Base-by-base conservation (phyloP, 2,329 filamentous ascomycete species). In the Colletotrichum magnum region DNA sequence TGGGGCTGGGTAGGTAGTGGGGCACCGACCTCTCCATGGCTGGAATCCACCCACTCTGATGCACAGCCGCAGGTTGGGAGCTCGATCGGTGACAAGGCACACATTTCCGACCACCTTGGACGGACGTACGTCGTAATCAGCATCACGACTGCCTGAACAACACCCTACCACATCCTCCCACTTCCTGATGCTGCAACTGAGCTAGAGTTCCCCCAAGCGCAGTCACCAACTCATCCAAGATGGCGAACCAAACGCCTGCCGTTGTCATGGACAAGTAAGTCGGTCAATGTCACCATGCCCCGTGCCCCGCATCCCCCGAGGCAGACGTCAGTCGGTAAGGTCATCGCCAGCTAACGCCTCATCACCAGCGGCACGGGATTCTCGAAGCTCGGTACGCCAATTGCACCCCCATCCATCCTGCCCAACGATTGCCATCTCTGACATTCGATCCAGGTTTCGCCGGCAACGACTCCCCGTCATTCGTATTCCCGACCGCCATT, bases 201-300 rank as follows among this genome's bases (percentile, higher is more conserved):
- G 36, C 66, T 66, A 67, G 66, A 69, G 45, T 66, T 41, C 36
- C 26, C 13, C 48, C 51, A 57, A 71, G 69, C n/a, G 58, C 56
- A 60, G 58, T 57, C 48, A 18, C 43, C 59, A 43, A 53, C n/a
- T 56, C 54, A 63, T 56, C 24, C 54, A 59, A 48, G 28, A 99
- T 99, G 96, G 95, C 96, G 80, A 93, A 93, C 86, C 95, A 98
- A 90, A 98, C 96, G 81, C 96, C 96, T 78, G 96, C 96, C 93
- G 96, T 99, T 98, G 96, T 99, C 94, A 99, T 99, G 95, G 96
- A 99, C 96, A 99, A 99, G 96, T 98, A 92, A 85, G 94, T 89
- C 77, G 71, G 81, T 48, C 62, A 70, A 69, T 64, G 57, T 71
- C 62, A 66, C 67, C 67, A 58, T 63, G 70, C 78, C 76, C 75